These are phyloP conservation scores for Thermothielavioides terrestris DNA, from an alignment of 495 filamentous ascomycete genomes.

Conservation along the genomic window DNA sequence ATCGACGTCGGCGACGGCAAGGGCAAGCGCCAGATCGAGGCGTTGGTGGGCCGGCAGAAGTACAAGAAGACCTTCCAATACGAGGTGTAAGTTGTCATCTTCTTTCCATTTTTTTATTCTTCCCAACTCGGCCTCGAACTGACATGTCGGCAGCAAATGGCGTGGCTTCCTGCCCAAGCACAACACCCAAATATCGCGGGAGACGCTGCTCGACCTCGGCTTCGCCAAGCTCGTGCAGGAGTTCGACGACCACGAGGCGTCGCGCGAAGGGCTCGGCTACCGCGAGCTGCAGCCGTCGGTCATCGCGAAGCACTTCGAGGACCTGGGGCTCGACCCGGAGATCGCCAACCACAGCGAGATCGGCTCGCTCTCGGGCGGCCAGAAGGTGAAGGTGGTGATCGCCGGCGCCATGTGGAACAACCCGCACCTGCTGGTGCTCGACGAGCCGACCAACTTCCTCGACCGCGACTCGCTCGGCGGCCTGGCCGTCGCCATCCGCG, in stretches of 20 bases:
- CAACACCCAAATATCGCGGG: constrained; percentile 87
- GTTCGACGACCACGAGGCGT: constrained; percentile 97
- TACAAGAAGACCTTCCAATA: constrained; percentile 99
- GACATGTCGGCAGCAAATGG: constrained; percentile 61
- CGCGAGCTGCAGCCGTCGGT: constrained; percentile 83
- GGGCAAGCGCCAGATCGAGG: constrained; percentile 69
- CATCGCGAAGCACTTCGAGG: constrained; percentile 97
- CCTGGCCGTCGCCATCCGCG: constrained; percentile 89
- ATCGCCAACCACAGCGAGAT: constrained; percentile 99
- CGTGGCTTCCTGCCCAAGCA: constrained; percentile 74
- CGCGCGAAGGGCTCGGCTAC: constrained; percentile 93
- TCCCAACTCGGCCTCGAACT: constrained; percentile 1
- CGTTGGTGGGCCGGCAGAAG: constrained; percentile 92
- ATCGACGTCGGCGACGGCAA: constrained; percentile 78
- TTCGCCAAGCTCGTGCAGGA: constrained; percentile 93
- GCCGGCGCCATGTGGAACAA: constrained; percentile 99
- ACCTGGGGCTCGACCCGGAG: constrained; percentile 90
- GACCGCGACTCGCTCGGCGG: constrained; percentile 95
- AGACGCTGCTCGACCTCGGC: constrained; percentile 76
- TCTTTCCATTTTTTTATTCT: background rate
- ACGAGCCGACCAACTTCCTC: constrained; percentile 99
- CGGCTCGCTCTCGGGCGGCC: constrained; percentile 92
- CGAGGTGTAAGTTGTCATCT: constrained; percentile 59
- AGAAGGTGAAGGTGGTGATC: constrained; percentile 98
- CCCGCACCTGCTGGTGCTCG: constrained; percentile 91